Conservation (phyloP, 176 grass and related monocot species). For the Triticum dicoccoides region DNA sequence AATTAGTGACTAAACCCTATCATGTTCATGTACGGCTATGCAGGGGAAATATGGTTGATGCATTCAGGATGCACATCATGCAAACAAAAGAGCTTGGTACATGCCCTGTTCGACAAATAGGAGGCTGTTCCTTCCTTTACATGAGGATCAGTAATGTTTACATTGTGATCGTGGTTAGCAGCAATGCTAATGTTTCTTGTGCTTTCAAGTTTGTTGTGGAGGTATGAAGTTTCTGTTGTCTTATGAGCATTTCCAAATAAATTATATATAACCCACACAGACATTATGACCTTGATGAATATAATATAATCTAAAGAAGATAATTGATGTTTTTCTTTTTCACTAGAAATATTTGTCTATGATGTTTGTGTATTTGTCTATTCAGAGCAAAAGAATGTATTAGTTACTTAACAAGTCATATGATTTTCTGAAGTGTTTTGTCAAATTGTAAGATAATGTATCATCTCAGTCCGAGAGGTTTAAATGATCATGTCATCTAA, state of each 20-base stretch:
- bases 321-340: neutral
- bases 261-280: neutral
- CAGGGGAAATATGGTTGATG: slow-evolving; percentile 97
- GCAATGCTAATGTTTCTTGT: slow-evolving; percentile 92
- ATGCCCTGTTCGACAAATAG: slow-evolving; percentile 88
- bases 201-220: slow-evolving; percentile 96
- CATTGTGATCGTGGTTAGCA: slow-evolving; percentile 89
- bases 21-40: slow-evolving; percentile 13
- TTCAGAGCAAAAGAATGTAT: neutral
- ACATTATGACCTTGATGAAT: slow-evolving; percentile 16
- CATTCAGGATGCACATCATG: slow-evolving; percentile 96
- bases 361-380: neutral
- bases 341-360: neutral
- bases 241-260: neutral
- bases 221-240: slow-evolving; percentile 38
- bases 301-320: slow-evolving; percentile 10
- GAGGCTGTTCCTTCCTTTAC: slow-evolving; percentile 90
- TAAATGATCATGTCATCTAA: neutral
- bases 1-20: slow-evolving; percentile 11
- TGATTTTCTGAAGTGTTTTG: neutral
- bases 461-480: neutral
- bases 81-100: slow-evolving; percentile 95
- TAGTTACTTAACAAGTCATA: neutral
- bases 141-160: slow-evolving; percentile 98
- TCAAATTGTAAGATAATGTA: slow-evolving; percentile 12